Evolutionary conservation across 257 asterid species (phyloP).

Genomic region (Nicotiana benthamiana): DNA sequence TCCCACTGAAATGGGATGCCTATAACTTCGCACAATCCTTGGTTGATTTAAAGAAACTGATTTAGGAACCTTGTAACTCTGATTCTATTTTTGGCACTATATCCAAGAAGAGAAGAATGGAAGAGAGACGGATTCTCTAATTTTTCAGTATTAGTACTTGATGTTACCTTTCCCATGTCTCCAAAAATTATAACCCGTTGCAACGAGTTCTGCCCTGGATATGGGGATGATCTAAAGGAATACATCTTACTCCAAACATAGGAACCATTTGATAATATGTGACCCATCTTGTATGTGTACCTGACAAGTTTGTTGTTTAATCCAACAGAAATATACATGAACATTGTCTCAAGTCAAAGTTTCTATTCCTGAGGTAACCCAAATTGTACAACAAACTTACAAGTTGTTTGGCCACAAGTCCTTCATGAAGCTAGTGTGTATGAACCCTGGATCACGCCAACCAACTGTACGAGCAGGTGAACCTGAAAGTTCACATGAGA

Average conservation of each 20-base stretch:
- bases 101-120: background rate
- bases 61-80: too few species aligned
- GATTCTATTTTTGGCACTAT: background rate
- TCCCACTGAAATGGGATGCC: too few species aligned
- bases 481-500: slow-evolving; percentile 26
- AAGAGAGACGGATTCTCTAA: background rate
- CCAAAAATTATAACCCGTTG: slow-evolving; percentile 81
- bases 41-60: too few species aligned
- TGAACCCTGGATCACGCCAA: slow-evolving; percentile 97
- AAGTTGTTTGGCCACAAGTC: slow-evolving; percentile 73
- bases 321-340: background rate
- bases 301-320: slow-evolving; percentile 27
- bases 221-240: slow-evolving; percentile 70
- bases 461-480: slow-evolving; percentile 95
- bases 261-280: slow-evolving; percentile 44
- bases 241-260: slow-evolving; percentile 67
- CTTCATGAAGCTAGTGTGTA: slow-evolving; percentile 83
- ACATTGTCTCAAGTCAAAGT: background rate
- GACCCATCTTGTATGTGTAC: slow-evolving; percentile 73
- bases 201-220: slow-evolving; percentile 80
- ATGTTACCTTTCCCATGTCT: slow-evolving; percentile 89
- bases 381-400: slow-evolving; percentile 26
- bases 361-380: background rate
- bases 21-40: too few species aligned
- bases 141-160: background rate